phyloP scores from a whole-genome alignment of 2,329 filamentous ascomycete genomes.

The Calonectria pteridis region DNA sequence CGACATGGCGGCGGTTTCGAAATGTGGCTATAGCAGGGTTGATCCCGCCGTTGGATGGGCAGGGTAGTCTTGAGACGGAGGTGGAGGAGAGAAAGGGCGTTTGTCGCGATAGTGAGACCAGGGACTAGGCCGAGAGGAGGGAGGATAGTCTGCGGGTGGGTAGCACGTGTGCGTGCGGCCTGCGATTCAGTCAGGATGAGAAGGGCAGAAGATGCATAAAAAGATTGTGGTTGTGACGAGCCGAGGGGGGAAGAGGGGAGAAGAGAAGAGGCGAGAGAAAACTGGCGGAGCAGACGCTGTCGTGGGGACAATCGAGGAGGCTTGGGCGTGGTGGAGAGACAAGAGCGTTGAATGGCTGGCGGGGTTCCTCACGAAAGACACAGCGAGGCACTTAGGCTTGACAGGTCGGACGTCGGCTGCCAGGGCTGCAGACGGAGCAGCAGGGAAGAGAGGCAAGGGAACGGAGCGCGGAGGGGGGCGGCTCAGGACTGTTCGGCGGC shows the following conservation, averaged over 20 bases:
- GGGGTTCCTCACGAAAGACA: constrained; percentile 31
- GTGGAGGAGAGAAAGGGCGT: constrained; percentile 21
- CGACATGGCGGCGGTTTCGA: constrained; percentile 43
- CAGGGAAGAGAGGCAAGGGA: constrained; percentile 14
- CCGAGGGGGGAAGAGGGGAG: not conserved
- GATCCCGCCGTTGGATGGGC: constrained; percentile 23
- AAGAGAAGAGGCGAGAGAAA: constrained; percentile 25
- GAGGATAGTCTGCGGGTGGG: constrained; percentile 9
- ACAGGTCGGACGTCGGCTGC: constrained; percentile 33
- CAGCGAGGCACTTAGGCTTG: constrained; percentile 33
- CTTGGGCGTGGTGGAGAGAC: constrained; percentile 29
- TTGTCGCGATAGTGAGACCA: constrained; percentile 13
- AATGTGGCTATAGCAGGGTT: constrained; percentile 30
- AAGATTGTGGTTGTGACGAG: constrained; percentile 1
- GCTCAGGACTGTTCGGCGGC: constrained; percentile 28
- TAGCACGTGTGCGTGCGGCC: constrained; percentile 14
- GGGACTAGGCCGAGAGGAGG: constrained; percentile 1
- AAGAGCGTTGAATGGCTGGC: constrained; percentile 35
- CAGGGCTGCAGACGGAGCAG: constrained; percentile 30
- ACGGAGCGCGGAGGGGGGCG: constrained; percentile 10
- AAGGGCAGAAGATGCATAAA: not conserved
- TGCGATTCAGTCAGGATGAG: constrained; percentile 15
- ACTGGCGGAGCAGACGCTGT: constrained; percentile 27
- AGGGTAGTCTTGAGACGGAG: constrained; percentile 14
- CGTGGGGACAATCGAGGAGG: constrained; percentile 19